Conservation (phyloP, 495 filamentous ascomycete genomes). For the Penicillium taxi region DNA sequence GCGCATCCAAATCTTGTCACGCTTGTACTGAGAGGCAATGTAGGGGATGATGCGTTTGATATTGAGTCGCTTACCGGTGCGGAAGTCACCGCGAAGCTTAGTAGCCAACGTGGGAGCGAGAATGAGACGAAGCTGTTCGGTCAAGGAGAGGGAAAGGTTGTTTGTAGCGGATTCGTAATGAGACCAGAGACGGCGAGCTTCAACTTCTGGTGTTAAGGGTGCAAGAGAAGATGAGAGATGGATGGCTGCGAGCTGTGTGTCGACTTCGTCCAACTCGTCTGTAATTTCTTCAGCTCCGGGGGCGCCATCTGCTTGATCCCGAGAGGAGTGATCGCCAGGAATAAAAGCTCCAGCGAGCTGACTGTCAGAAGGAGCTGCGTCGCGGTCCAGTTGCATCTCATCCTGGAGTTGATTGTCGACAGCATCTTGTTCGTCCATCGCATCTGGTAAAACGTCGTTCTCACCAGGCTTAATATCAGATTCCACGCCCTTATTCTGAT, state of each 20-base stretch:
- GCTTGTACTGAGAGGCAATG: slow-evolving; percentile 93
- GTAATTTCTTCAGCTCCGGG: slow-evolving; percentile 40
- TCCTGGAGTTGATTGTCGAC: slow-evolving; percentile 41
- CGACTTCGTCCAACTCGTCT: slow-evolving; percentile 62
- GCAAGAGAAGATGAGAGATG: slow-evolving; percentile 49
- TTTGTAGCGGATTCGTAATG: slow-evolving; percentile 77
- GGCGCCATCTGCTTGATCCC: slow-evolving; percentile 23
- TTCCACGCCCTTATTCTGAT: slow-evolving; percentile 78
- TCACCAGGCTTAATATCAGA: slow-evolving; percentile 51
- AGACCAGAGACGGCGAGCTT: slow-evolving; percentile 76
- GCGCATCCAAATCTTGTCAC: slow-evolving; percentile 99
- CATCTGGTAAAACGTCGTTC: slow-evolving; percentile 52
- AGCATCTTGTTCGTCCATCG: slow-evolving; percentile 46
- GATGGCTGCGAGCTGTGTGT: slow-evolving; percentile 62
- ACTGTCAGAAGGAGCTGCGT: slow-evolving; percentile 28
- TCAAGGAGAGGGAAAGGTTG: slow-evolving; percentile 74
- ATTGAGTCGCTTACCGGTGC: slow-evolving; percentile 95
- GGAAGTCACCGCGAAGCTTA: slow-evolving; percentile 93
- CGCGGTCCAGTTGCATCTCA: slow-evolving; percentile 40
- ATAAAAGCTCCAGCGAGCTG: slow-evolving; percentile 39
- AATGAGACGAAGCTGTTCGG: slow-evolving; percentile 91
- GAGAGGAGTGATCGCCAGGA: slow-evolving; percentile 28
- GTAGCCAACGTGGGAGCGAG: slow-evolving; percentile 89
- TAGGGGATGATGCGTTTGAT: slow-evolving; percentile 99
- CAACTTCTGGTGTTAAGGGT: slow-evolving; percentile 38